Evolutionary conservation across 768 basidiomycete species (phyloP).

Genomic region (Macrocybe gigantea): DNA sequence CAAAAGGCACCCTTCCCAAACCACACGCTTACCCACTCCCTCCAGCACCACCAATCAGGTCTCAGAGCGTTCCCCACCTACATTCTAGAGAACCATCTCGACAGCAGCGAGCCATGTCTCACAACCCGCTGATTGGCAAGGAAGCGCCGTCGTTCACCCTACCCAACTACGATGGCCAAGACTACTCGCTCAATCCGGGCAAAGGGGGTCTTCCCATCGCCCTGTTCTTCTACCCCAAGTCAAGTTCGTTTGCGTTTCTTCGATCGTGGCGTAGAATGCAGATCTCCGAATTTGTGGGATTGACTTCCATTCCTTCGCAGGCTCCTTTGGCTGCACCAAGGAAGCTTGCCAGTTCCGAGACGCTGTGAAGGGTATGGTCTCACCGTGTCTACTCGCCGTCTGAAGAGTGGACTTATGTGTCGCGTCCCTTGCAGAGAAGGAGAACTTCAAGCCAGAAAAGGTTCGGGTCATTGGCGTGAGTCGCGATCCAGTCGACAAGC

Average conservation of each 20-base stretch:
- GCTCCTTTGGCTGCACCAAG: slow-evolving; percentile 73
- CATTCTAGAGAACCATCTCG: too few species aligned
- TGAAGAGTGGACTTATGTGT: slow-evolving; percentile 1
- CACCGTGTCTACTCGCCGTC: slow-evolving; percentile 1
- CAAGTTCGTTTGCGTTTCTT: slow-evolving; percentile 34
- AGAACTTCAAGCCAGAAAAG: slow-evolving; percentile 57
- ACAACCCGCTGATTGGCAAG: slow-evolving; percentile 53
- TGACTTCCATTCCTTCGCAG: slow-evolving; percentile 22
- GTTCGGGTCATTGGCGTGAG: slow-evolving; percentile 72
- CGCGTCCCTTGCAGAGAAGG: slow-evolving; percentile 38
- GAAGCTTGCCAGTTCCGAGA: slow-evolving; percentile 83
- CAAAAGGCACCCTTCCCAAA: too few species aligned
- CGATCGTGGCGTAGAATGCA: background rate
- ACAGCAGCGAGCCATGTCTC: slow-evolving; percentile 25
- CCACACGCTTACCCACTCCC: background rate
- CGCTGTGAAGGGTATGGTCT: slow-evolving; percentile 53
- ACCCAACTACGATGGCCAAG: slow-evolving; percentile 55
- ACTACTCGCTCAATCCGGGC: slow-evolving; percentile 56
- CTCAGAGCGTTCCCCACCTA: too few species aligned
- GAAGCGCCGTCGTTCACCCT: slow-evolving; percentile 63
- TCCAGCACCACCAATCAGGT: background rate
- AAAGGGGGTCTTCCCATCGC: slow-evolving; percentile 54
- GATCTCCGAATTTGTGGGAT: background rate
- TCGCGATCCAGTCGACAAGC: slow-evolving; percentile 63
- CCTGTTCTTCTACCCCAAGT: slow-evolving; percentile 75